phyloP scores from a whole-genome alignment of 192 early-diverging fungal species.

The Chytriomyces hyalinus region DNA sequence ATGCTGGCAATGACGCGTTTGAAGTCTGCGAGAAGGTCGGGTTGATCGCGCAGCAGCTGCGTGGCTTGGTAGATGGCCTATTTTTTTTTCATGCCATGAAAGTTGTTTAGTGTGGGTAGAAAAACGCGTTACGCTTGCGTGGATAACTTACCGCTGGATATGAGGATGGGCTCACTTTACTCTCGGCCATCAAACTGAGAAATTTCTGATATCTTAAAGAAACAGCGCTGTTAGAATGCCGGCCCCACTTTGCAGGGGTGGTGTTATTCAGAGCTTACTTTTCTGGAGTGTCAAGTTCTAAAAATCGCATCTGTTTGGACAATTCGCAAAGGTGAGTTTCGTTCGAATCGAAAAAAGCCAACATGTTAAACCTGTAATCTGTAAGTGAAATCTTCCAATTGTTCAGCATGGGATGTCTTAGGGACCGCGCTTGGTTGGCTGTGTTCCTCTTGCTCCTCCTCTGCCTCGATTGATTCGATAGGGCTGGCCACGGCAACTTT shows the following conservation, averaged over 20 bases:
- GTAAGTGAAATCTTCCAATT: conserved; percentile 16
- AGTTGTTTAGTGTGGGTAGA: neutral
- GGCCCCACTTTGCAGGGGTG: neutral
- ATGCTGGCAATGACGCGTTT: conserved; percentile 17
- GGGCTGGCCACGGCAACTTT: too few relatives aligned
- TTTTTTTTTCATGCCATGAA: neutral
- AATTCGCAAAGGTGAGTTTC: neutral
- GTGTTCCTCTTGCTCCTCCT: too few relatives aligned
- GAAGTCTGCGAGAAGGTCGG: conserved; percentile 19
- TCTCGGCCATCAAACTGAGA: neutral
- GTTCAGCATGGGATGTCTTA: neutral
- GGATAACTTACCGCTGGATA: conserved; percentile 13
- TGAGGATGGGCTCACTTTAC: conserved; percentile 1
- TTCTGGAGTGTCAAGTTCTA: neutral
- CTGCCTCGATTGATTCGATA: too few relatives aligned
- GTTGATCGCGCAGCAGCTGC: conserved; percentile 1
- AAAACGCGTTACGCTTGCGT: neutral
- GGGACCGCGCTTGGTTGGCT: neutral
- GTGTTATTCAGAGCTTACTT: neutral
- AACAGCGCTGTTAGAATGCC: too few relatives aligned
- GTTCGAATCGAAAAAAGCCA: neutral
- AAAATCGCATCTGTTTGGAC: conserved; percentile 1
- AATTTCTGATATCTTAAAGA: conserved; percentile 3
- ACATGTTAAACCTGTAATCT: conserved; percentile 6
- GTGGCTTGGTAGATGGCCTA: conserved; percentile 29